phyloP scores from a whole-genome alignment of 1,284 basidiomycete genomes.

The Cutaneotrichosporon sp. region DNA sequence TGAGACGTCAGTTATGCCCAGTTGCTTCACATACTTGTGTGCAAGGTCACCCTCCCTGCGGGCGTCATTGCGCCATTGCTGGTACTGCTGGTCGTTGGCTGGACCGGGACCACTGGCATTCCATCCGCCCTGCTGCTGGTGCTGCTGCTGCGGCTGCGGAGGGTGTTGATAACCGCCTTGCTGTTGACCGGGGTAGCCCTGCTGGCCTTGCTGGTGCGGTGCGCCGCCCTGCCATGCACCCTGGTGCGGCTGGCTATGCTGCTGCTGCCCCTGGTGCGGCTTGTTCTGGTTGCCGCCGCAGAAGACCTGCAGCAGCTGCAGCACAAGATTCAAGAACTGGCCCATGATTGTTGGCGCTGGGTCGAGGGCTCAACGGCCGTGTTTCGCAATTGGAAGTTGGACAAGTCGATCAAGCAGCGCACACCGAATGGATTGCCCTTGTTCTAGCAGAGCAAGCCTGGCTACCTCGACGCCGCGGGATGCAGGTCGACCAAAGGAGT shows the following conservation, averaged over 20 bases:
- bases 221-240: conserved; percentile 20
- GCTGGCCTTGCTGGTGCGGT: conserved; percentile 19
- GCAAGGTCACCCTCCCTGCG: conserved; percentile 60
- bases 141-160: conserved; percentile 3
- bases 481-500: too few species aligned
- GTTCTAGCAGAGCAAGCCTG: too few species aligned
- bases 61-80: conserved; percentile 63
- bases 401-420: too few species aligned
- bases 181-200: conserved; percentile 10
- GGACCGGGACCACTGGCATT: background rate
- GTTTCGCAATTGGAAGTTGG: too few species aligned
- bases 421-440: too few species aligned
- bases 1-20: conserved; percentile 4
- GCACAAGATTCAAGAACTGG: conserved; percentile 5
- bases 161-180: conserved; percentile 17
- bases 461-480: too few species aligned
- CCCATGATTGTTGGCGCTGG: background rate
- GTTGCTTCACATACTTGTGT: conserved; percentile 27
- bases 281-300: conserved; percentile 19
- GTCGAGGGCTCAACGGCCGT: too few species aligned
- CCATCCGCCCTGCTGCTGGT: conserved; percentile 5
- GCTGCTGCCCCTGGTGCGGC: conserved; percentile 21
- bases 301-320: conserved; percentile 26
- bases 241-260: conserved; percentile 16
- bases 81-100: conserved; percentile 53